Evolutionary conservation across 1,284 basidiomycete species (phyloP), one percentile per base, ranked within the genome.

Genomic region (Coriolopsis trogii): DNA sequence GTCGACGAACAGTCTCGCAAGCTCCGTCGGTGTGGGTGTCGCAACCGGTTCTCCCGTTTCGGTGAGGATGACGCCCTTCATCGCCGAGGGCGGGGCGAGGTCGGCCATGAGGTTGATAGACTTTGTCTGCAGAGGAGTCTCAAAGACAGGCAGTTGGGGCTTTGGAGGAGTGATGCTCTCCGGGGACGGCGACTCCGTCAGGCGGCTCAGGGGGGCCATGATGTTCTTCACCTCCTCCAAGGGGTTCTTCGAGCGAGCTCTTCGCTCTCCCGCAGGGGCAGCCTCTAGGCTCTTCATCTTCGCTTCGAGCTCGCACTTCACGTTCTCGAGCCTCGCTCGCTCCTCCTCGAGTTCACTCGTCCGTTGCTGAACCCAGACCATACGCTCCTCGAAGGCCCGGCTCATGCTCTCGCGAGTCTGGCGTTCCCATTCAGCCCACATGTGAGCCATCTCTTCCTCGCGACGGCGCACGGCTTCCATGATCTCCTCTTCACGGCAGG

Each of bases 31-130:
- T 1, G 78, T 75, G 0, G 89, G 89, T 10, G 88, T 91, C 4
- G 80, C 74, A 4, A 92, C 73, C 0, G 76, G 72, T 63, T 89
- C 82, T 4, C 89, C 89, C 0, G 89, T 90, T 3, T 81, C 72
- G 0, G 89, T 91, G 29, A 91, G 73, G 31, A 92, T 77, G 29
- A 91, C 85, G 3, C 89, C 89, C 65, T 89, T 89, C 90, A 92
- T 92, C 0, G 89, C 88, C 2, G 85, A 87, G 1, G 78, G 79
- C 18, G 70, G 63, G 8, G 66, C 59, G 20, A 64, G 58, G 34
- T 71, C 64, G 34, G 44, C 9, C 40, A 47, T 23, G 48, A 54
- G 48, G 50, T 60, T 53, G 40, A 41, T 49, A 12, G 54, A 51
- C 26, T 57, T 53, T n/a, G 55, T 58, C 9, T 62, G 67, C 18